Base-by-base conservation (phyloP, 2,329 filamentous ascomycete genomes). In the Byssoonygena ceratinophila region DNA sequence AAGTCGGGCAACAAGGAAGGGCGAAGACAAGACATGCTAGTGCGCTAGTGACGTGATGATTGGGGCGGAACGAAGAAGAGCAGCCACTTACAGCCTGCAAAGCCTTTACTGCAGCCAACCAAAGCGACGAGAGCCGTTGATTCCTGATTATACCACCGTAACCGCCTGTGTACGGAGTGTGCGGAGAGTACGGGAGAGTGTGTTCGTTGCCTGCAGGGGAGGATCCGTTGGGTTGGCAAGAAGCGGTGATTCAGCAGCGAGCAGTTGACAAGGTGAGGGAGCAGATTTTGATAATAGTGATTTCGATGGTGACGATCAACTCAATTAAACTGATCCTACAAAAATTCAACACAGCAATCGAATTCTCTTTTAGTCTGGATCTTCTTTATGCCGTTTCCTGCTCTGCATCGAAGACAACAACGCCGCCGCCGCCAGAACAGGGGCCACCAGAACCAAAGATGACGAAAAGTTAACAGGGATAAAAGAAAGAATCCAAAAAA, bases 201-300 rank as follows among this genome's bases (percentile, higher is more conserved):
- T 37, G 45, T 47, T 49, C 34, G 46, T 49, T 40, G 48, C 27
- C 48, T 51, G 48, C 47, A 50, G 55, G 59, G n/a, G n/a, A n/a
- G 59, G 22, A 66, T 65, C 18, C 44, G 27, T 18, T 22, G 44
- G 25, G 46, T 31, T 47, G 59, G 54, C 63, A 53, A 52, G 55
- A 57, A 16, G 18, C 31, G 59, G 55, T 57, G 58, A 59, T 51
- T 48, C 41, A 46, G 39, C 46, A 36, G 53, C n/a, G n/a, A n/a
- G n/a, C n/a, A n/a, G n/a, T n/a, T n/a, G n/a, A n/a, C n/a, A n/a
- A n/a, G n/a, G n/a, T n/a, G n/a, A n/a, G n/a, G n/a, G n/a, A n/a
- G n/a, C n/a, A n/a, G n/a, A n/a, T n/a, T n/a, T n/a, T n/a, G n/a
- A n/a, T n/a, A n/a, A n/a, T n/a, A n/a, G n/a, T n/a, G n/a, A n/a